Base-by-base conservation (phyloP, 2,329 filamentous ascomycete genomes). In the Fusarium poae region DNA sequence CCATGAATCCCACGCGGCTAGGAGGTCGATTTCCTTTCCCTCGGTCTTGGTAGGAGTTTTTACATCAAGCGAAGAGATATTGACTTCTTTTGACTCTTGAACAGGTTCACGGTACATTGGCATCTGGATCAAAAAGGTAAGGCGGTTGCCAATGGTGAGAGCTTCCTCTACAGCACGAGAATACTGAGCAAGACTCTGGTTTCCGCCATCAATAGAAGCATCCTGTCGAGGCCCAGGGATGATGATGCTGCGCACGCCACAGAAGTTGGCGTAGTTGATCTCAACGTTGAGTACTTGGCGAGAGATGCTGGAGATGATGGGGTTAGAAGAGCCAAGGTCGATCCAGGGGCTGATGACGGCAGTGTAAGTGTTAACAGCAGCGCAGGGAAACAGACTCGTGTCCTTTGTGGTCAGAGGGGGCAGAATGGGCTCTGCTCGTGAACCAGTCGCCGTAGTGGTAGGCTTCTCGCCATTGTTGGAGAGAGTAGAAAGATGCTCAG, bases 231-330 rank as follows among this genome's bases (percentile, higher is more conserved):
- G 96, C 0, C 94, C 94, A 3, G 91, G 89, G 30, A 99, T 84
- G 51, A 98, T 83, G 61, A 98, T 85, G 79, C 92, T 97, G 57
- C 90, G 89, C 48, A 96, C 87, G 35, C 97, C 97, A 75, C 94
- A 97, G 80, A 98, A 99, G 67, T 93, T 94, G 68, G 97, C 96
- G 80, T 97, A 99, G 49, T 93, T 92, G 48, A 98, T 87, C 78
- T 99, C 96, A 39, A 97, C 85, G 77, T 94, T 94, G 67, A 99
- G 84, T 9, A 97, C 92, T 80, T 97, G 95, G 44, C 92, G 89
- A 35, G 95, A 97, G 61, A 98, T 86, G 77, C 92, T 92, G 10
- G 93, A 89, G 67, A 98, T 90, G 66, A 95, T 80, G 9, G 94
- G 92, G 77, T 97, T 91, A 2, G 89, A 82, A 4, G 94, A 97